A percentile compares a stretch with the other conserved stretches of the same genome.
Conservation (phyloP, 1,139 yeast species). For the Magnusiomyces fungicola region DNA sequence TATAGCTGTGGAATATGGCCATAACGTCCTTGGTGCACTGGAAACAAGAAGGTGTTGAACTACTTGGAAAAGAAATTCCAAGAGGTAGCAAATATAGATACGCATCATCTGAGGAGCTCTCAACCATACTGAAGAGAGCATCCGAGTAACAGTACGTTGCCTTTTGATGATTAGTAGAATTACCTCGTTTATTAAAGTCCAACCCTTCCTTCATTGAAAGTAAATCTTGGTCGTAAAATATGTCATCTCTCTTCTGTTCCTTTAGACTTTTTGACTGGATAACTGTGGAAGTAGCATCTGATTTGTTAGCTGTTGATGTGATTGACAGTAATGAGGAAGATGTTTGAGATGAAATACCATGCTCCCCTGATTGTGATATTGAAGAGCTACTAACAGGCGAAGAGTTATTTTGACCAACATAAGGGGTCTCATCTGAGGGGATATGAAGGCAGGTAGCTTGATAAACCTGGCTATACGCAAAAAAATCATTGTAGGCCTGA, state of each 20-base stretch:
- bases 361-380: not conserved
- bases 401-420: not conserved
- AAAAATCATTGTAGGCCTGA: constrained; percentile 28
- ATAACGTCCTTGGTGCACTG: constrained; percentile 24
- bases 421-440: not conserved
- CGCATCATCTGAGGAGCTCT: constrained; percentile 22
- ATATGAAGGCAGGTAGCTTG: constrained; percentile 27
- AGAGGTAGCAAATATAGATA: constrained; percentile 29
- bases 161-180: no score
- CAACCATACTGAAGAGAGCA: constrained; percentile 22
- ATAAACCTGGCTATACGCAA: constrained; percentile 24
- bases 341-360: not conserved
- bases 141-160: constrained; percentile 28
- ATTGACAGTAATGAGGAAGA: not conserved
- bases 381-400: not conserved
- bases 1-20: constrained; percentile 23
- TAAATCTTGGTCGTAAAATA: no score
- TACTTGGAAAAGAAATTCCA: constrained; percentile 24
- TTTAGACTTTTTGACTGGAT: not conserved
- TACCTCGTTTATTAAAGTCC: not conserved
- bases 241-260: not conserved
- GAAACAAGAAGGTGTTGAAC: constrained; percentile 23
- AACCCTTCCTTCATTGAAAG: not conserved
- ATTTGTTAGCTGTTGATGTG: not conserved
- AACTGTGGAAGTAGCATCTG: not conserved